phyloP scores from a whole-genome alignment of 441 rosid genomes.

The Sinapis alba region DNA sequence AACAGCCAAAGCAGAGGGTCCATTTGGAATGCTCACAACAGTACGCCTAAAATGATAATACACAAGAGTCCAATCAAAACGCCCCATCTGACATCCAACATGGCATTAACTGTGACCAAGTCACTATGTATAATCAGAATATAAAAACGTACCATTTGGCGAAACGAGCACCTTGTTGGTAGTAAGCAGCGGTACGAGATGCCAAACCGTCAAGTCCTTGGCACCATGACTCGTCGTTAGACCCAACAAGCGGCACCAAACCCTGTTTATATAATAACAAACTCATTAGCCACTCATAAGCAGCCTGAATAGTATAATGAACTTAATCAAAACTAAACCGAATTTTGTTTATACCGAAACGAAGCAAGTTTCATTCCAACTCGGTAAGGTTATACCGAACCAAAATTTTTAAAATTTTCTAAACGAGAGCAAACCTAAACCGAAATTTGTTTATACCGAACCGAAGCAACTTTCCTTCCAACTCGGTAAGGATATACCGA shows the following conservation, averaged over 20 bases:
- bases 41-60: constrained; percentile 73
- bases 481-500: background rate
- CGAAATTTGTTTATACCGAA: background rate
- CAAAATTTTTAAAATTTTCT: too few relatives aligned
- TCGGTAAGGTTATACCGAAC: too few relatives aligned
- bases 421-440: background rate
- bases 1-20: constrained; percentile 90
- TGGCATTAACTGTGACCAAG: background rate
- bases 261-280: constrained; percentile 49
- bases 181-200: constrained; percentile 91
- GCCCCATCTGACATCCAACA: background rate
- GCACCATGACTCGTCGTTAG: constrained; percentile 95
- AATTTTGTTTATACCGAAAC: too few relatives aligned
- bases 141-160: constrained; percentile 72
- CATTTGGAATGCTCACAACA: constrained; percentile 96
- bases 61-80: background rate
- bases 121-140: background rate
- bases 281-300: background rate
- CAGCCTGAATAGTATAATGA: background rate
- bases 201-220: constrained; percentile 96
- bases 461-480: background rate
- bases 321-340: background rate
- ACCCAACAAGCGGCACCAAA: constrained; percentile 85
- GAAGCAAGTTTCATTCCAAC: too few relatives aligned
- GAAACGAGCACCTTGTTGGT: constrained; percentile 95